A percentile compares a stretch with the other conserved stretches of the same genome.
Conservation (phyloP, 225 moss, liverwort and hornwort genomes). For the Polytrichum commune region DNA sequence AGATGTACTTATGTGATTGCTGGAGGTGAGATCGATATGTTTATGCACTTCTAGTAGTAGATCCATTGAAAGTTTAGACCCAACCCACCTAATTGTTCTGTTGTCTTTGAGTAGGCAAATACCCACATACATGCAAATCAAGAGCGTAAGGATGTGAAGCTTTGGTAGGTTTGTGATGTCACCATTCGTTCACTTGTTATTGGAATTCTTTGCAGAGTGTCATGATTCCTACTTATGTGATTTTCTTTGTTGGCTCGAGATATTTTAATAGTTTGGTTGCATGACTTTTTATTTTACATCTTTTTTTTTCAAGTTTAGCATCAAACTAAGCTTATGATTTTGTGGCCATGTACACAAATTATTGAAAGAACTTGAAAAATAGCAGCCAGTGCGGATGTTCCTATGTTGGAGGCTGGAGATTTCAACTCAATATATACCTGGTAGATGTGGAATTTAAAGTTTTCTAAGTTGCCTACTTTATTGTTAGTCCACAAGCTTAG, state of each 20-base stretch:
- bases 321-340: background rate
- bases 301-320: too few relatives aligned
- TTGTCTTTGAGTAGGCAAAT: constrained; percentile 57
- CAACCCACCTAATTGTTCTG: too few relatives aligned
- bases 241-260: too few relatives aligned
- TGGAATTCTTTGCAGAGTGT: too few relatives aligned
- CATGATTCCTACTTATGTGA: too few relatives aligned
- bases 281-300: too few relatives aligned
- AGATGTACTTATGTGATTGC: too few relatives aligned
- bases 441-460: constrained; percentile 54
- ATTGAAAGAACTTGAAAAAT: constrained; percentile 91
- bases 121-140: constrained; percentile 96
- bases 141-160: constrained; percentile 95
- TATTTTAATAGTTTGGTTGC: too few relatives aligned
- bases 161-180: constrained; percentile 74
- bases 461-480: background rate
- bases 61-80: too few relatives aligned
- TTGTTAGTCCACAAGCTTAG: too few relatives aligned
- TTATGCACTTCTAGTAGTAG: too few relatives aligned
- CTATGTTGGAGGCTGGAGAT: constrained; percentile 96
- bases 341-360: constrained; percentile 74
- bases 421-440: constrained; percentile 94
- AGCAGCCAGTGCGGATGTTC: constrained; percentile 97
- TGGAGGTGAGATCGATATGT: too few relatives aligned
- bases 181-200: background rate